phyloP scores from a whole-genome alignment of 1,139 yeast species.

The Pneumocystis oryctolagi region DNA sequence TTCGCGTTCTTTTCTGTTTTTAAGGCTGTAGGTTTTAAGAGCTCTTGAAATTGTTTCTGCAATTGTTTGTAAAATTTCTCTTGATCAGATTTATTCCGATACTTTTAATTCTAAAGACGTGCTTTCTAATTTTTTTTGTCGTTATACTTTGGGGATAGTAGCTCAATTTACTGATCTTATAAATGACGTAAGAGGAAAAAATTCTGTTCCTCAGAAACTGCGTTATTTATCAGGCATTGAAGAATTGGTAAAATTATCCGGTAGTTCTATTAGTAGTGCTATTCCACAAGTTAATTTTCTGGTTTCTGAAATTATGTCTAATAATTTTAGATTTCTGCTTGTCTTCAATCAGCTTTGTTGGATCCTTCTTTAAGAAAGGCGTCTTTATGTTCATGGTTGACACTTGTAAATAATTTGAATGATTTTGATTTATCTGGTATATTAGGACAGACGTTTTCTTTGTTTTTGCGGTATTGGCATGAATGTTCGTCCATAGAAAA shows the following conservation, averaged over 20 bases:
- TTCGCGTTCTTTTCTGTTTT: conserved; percentile 16
- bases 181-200: conserved; percentile 55
- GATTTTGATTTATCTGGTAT: conserved; percentile 40
- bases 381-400: conserved; percentile 56
- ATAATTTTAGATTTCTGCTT: conserved; percentile 48
- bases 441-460: conserved; percentile 42
- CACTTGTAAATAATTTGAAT: conserved; percentile 36
- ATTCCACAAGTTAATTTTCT: conserved; percentile 38
- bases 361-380: conserved; percentile 43
- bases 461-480: conserved; percentile 50
- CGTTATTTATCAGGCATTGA: conserved; percentile 62
- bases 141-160: conserved; percentile 59
- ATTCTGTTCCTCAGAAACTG: conserved; percentile 57
- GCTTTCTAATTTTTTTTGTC: conserved; percentile 28
- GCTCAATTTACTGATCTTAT: conserved; percentile 68
- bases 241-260: conserved; percentile 48
- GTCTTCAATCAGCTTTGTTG: conserved; percentile 68
- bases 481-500: conserved; percentile 36
- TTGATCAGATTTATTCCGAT: neutral
- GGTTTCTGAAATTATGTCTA: neutral
- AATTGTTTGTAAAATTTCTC: neutral
- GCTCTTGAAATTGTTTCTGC: conserved; percentile 1
- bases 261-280: conserved; percentile 52
- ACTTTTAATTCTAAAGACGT: neutral
- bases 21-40: conserved; percentile 5